Base-by-base conservation (phyloP, 176 grass and related monocot species). In the Triticum timopheevii region DNA sequence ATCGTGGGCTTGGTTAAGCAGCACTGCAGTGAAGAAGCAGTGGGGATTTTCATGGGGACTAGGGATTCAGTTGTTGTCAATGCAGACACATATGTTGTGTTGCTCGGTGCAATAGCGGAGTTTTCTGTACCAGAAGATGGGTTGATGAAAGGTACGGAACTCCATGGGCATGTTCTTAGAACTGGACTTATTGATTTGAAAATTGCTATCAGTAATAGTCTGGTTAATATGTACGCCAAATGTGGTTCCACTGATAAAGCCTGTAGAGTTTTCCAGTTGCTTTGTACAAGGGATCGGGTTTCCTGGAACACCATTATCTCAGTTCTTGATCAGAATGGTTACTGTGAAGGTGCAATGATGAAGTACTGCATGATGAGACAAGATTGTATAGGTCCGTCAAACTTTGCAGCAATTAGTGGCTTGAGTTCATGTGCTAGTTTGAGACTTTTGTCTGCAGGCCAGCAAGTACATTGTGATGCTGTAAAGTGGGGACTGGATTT, bases 291-390 rank as follows among this genome's bases (percentile, higher is more conserved):
- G 70, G 90, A 97, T 80, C 92, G 42, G 59, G 77, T 97, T 86
- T 94, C 94, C 74, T 97, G 94, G 94, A 97, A 92, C 82, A 94
- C 90, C 16, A 78, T 97, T 84, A 97, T 97, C 52, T 77, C 92
- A n/a, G 90, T 83, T 84, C 67, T 97, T 86, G 86, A 97, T 92
- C 92, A 92, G 74, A 97, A 89, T 73, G 79, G 80, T 44, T 65
- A 88, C 40, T 94, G 65, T 83, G 85, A 92, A 79, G 73, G 88
- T 82, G 85, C 94, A 62, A 72, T 94, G 56, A 80, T 77, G 71
- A 86, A 72, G 82, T 97, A 92, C 64, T 67, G 35, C 84, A 54
- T 82, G 38, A 94, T 97, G 94, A 92, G 85, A 68, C 80, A 83
- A 83, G 61, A 69, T 87, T 83, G 47, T 38, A 78, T 92, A 76